phyloP scores from a whole-genome alignment of 1,284 basidiomycete genomes.

The Moniliophthora roreri region DNA sequence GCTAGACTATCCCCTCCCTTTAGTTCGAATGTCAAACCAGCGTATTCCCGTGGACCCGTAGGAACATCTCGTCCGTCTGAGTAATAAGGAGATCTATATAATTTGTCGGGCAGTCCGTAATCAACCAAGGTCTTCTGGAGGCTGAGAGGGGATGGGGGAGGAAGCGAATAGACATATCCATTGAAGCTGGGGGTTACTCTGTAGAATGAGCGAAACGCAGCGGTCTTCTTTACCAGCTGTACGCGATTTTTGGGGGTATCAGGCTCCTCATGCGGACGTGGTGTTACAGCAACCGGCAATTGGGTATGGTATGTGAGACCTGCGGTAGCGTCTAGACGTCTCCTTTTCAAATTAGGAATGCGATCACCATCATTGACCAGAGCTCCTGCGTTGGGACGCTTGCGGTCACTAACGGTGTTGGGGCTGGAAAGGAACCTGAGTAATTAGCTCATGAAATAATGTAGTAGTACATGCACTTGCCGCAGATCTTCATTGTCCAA shows the following conservation, averaged over 20 bases:
- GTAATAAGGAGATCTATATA: slow-evolving; percentile 82
- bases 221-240: too few species aligned
- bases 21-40: slow-evolving; percentile 74
- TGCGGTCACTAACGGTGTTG: too few species aligned
- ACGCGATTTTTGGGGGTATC: too few species aligned
- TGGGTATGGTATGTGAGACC: not conserved
- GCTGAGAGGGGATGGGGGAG: slow-evolving; percentile 56
- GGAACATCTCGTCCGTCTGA: slow-evolving; percentile 76
- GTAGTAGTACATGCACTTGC: too few species aligned
- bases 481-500: too few species aligned
- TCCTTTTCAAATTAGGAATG: too few species aligned
- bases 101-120: slow-evolving; percentile 54
- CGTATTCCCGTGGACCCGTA: slow-evolving; percentile 72
- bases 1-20: slow-evolving; percentile 57
- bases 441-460: too few species aligned
- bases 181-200: slow-evolving; percentile 27
- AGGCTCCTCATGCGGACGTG: too few species aligned
- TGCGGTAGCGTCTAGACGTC: not conserved
- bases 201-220: slow-evolving; percentile 23
- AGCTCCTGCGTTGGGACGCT: too few species aligned
- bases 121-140: slow-evolving; percentile 54
- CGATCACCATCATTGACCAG: too few species aligned
- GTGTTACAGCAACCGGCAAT: too few species aligned
- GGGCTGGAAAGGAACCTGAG: too few species aligned
- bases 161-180: slow-evolving; percentile 48